A percentile compares a stretch with the other conserved stretches of the same genome.
phyloP scores from a whole-genome alignment of 2,329 filamentous ascomycete genomes.

The Colletotrichum incanum region DNA sequence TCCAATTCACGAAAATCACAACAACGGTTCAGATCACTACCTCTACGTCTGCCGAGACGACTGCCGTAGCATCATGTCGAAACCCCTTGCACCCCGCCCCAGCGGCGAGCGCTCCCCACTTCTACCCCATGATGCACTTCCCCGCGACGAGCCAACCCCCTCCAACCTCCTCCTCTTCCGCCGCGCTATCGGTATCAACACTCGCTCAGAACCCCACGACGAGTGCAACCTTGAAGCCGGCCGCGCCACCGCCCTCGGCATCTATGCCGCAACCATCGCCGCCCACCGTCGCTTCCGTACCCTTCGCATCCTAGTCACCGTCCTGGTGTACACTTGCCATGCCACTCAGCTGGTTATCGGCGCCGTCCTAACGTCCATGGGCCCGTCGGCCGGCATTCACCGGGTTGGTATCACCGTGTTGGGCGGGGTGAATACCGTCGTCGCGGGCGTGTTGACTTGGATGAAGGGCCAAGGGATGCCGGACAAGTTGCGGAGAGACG shows the following conservation, averaged over 20 bases:
- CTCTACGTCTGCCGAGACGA: background rate
- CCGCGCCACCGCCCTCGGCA: constrained; percentile 54
- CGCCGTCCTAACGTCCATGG: constrained; percentile 63
- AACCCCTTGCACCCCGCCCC: constrained; percentile 4
- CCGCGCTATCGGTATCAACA: constrained; percentile 61
- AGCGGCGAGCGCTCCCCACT: constrained; percentile 24
- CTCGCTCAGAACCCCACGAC: constrained; percentile 44
- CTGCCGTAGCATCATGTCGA: constrained; percentile 26
- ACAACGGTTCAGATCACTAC: background rate
- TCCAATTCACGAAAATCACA: rapidly evolving
- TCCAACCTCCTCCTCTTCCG: constrained; percentile 61
- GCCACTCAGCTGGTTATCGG: constrained; percentile 64
- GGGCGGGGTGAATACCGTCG: constrained; percentile 74
- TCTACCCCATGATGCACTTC: constrained; percentile 9
- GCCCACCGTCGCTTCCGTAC: constrained; percentile 51
- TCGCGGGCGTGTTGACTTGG: constrained; percentile 74
- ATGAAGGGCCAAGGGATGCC: constrained; percentile 67
- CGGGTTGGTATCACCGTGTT: constrained; percentile 69
- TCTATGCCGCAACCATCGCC: constrained; percentile 59
- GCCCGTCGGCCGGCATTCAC: constrained; percentile 63
- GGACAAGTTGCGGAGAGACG: constrained; percentile 62
- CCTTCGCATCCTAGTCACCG: constrained; percentile 54
- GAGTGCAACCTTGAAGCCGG: constrained; percentile 53
- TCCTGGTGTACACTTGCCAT: constrained; percentile 60
- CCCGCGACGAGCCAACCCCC: constrained; percentile 49